Conservation (phyloP, 1,139 yeast species). For the Eremothecium cymbalariae region DNA sequence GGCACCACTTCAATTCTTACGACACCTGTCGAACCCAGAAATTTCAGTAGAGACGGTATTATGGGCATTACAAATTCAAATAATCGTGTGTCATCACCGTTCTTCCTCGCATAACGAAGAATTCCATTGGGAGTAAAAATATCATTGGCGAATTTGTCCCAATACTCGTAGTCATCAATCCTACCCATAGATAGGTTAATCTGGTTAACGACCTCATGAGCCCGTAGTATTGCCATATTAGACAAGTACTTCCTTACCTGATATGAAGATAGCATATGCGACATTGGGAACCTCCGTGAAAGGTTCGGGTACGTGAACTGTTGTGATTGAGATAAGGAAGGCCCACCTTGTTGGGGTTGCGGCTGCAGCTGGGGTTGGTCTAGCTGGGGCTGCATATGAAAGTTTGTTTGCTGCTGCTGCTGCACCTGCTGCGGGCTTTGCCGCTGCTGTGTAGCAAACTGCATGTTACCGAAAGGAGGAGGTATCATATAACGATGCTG, state of each 20-base stretch:
- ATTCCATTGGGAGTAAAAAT: conserved; percentile 44
- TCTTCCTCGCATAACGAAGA: conserved; percentile 39
- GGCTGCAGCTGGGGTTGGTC: conserved; percentile 4
- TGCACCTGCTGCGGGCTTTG: conserved; percentile 5
- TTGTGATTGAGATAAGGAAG: neutral
- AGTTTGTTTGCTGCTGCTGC: conserved; percentile 6
- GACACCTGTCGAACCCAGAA: conserved; percentile 49
- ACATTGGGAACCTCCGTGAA: conserved; percentile 1
- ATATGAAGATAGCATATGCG: conserved; percentile 9
- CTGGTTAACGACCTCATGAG: conserved; percentile 21
- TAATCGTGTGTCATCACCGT: conserved; percentile 42
- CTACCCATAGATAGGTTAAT: conserved; percentile 24
- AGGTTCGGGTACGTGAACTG: neutral
- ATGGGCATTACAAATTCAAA: conserved; percentile 59
- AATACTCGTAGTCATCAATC: conserved; percentile 37
- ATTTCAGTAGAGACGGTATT: conserved; percentile 57
- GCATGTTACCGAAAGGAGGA: conserved; percentile 9
- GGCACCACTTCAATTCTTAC: conserved; percentile 49
- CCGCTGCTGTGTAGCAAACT: conserved; percentile 8
- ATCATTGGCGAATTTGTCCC: conserved; percentile 41
- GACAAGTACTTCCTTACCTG: conserved; percentile 22
- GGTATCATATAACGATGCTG: conserved; percentile 8
- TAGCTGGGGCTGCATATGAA: neutral
- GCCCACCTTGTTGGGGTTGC: neutral
- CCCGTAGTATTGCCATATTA: conserved; percentile 22